Evolutionary conservation across 345 rosid species (phyloP).

Genomic region (Populus euphratica): DNA sequence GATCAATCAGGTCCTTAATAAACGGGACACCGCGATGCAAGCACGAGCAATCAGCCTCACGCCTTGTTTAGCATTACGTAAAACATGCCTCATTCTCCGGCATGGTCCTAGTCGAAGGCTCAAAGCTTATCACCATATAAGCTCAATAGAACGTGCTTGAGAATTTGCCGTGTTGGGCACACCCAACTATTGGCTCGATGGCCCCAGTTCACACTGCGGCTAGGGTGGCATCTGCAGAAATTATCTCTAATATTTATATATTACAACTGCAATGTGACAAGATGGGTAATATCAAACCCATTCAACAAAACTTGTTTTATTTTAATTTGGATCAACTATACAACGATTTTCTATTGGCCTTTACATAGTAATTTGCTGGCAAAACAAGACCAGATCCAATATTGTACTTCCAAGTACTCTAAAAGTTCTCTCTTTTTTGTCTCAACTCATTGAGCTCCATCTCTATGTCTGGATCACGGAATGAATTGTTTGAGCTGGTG

Average conservation of each 20-base stretch:
- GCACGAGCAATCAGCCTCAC: no score
- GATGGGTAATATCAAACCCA: not conserved
- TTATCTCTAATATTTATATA: not conserved
- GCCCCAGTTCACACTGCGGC: not conserved
- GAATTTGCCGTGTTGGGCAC: not conserved
- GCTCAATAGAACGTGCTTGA: not conserved
- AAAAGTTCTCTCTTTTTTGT: conserved; percentile 29
- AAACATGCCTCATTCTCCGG: no score
- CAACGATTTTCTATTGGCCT: conserved; percentile 8
- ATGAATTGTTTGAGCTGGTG: conserved; percentile 31
- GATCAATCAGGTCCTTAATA: not conserved
- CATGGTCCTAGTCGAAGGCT: not conserved
- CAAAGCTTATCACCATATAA: not conserved
- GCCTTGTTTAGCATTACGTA: no score
- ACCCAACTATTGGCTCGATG: not conserved
- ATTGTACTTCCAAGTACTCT: not conserved
- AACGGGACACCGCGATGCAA: no score
- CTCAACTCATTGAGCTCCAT: conserved; percentile 65
- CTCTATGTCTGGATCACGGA: conserved; percentile 58
- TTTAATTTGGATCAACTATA: conserved; percentile 7
- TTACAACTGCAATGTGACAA: not conserved
- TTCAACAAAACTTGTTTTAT: not conserved
- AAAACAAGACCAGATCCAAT: not conserved
- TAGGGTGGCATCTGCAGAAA: not conserved
- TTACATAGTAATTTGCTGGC: not conserved